These are phyloP conservation scores for Colletotrichum salicis DNA, from an alignment of 2,329 filamentous ascomycete genomes.

Conservation along the genomic window DNA sequence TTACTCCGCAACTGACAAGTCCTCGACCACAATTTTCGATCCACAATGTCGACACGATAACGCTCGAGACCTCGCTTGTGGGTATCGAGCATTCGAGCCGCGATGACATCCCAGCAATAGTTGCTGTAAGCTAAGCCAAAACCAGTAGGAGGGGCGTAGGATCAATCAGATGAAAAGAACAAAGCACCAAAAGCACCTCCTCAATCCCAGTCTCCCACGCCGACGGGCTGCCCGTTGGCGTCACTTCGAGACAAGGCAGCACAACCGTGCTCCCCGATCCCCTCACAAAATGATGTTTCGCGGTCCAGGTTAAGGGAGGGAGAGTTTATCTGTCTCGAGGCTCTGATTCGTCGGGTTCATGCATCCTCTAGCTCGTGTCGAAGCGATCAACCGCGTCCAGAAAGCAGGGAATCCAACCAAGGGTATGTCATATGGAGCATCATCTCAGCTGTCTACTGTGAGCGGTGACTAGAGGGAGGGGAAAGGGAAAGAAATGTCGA, in stretches of 20 bases:
- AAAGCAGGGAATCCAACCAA: slow-evolving; percentile 1
- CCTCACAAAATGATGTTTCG: neutral
- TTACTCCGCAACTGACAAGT: neutral
- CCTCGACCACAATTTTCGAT: neutral
- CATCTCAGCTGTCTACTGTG: neutral
- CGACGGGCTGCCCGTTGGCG: slow-evolving; percentile 1
- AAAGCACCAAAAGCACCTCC: neutral
- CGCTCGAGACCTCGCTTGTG: slow-evolving; percentile 3
- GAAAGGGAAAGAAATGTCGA: neutral
- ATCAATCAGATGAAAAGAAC: slow-evolving; percentile 3
- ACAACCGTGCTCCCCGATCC: neutral
- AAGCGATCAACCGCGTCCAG: neutral
- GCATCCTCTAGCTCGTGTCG: neutral
- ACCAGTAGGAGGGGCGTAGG: slow-evolving; percentile 10
- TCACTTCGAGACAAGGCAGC: slow-evolving; percentile 7
- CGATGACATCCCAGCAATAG: slow-evolving; percentile 3
- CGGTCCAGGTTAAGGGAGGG: neutral
- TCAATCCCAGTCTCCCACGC: neutral
- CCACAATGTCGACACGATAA: slow-evolving; percentile 17
- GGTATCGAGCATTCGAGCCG: slow-evolving; percentile 1
- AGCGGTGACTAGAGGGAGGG: neutral
- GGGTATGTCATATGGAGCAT: slow-evolving; percentile 11
- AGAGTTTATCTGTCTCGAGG: neutral
- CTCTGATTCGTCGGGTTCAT: neutral
- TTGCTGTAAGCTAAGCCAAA: neutral